Conservation (phyloP, 208 protist species). For the Leishmania amazonensis region DNA sequence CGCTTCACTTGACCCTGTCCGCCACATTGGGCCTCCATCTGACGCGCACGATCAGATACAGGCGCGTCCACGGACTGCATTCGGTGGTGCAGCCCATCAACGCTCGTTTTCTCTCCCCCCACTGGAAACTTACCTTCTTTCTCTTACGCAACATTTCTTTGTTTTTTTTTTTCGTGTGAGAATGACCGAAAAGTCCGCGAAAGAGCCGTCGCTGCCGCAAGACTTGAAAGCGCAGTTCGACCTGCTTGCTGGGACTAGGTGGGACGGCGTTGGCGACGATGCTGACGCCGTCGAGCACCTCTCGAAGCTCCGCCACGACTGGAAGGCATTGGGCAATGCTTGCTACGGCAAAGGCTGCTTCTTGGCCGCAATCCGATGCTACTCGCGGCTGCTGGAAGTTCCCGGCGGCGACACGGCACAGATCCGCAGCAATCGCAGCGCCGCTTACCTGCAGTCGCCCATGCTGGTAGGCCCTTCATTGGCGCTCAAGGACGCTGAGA, state of each 20-base stretch:
- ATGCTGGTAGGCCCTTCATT: constrained; percentile 73
- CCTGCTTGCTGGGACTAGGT: constrained; percentile 2
- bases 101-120: not conserved
- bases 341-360: constrained; percentile 66
- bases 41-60: not conserved
- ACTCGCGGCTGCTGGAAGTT: constrained; percentile 64
- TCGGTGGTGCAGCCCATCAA: not conserved
- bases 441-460: constrained; percentile 73
- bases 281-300: constrained; percentile 11
- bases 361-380: constrained; percentile 81
- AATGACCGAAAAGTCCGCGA: constrained; percentile 33
- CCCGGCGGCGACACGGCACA: constrained; percentile 57
- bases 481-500: constrained; percentile 89
- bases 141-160: not conserved
- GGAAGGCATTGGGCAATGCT: constrained; percentile 83
- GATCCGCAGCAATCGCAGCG: constrained; percentile 90
- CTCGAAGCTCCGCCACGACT: constrained; percentile 37
- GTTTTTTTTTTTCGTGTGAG: too few species aligned
- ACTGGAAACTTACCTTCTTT: not conserved
- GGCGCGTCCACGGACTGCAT: not conserved
- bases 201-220: constrained; percentile 50
- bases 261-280: constrained; percentile 14
- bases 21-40: not conserved
- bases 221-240: constrained; percentile 46
- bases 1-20: not conserved